Evolutionary conservation across 2,329 filamentous ascomycete genomes (phyloP).

Genomic region (Aspergillus calidoustus): DNA sequence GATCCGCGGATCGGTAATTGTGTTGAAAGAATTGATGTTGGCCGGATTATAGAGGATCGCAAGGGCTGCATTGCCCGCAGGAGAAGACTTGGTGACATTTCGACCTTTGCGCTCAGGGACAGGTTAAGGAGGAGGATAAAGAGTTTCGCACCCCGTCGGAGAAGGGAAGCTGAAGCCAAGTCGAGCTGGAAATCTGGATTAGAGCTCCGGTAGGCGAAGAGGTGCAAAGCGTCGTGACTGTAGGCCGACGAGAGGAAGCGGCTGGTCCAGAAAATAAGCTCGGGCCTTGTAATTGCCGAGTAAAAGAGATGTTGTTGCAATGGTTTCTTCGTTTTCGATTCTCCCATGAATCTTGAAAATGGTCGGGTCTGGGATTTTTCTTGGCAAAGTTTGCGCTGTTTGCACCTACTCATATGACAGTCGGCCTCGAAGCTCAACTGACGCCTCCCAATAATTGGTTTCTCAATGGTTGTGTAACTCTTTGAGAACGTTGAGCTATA

Average conservation of each 20-base stretch:
- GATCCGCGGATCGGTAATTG: slow-evolving; percentile 24
- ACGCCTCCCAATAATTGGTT: no score
- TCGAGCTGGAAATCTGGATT: background rate
- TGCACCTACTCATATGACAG: slow-evolving; percentile 23
- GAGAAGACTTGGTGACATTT: slow-evolving; percentile 37
- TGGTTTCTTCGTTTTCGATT: background rate
- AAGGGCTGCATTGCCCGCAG: slow-evolving; percentile 39
- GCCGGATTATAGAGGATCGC: slow-evolving; percentile 32
- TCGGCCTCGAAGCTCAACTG: no score
- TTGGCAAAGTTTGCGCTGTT: slow-evolving; percentile 36
- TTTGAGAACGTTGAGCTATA: no score
- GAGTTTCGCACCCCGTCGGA: background rate
- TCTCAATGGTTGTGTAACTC: no score
- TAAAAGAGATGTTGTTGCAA: background rate
- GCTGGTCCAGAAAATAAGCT: background rate
- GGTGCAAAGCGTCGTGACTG: background rate
- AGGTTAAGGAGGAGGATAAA: background rate
- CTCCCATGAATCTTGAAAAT: background rate
- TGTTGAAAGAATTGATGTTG: slow-evolving; percentile 26
- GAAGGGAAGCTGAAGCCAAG: background rate
- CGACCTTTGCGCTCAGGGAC: slow-evolving; percentile 2
- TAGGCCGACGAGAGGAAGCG: background rate
- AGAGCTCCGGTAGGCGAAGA: background rate
- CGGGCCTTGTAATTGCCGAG: background rate
- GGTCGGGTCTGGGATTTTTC: slow-evolving; percentile 34